Percentiles rank a stretch among this genome's conserved stretches.
These are phyloP conservation scores for Pseudopithomyces maydicus DNA, from an alignment of 2,329 filamentous ascomycete genomes.

Conservation along the genomic window DNA sequence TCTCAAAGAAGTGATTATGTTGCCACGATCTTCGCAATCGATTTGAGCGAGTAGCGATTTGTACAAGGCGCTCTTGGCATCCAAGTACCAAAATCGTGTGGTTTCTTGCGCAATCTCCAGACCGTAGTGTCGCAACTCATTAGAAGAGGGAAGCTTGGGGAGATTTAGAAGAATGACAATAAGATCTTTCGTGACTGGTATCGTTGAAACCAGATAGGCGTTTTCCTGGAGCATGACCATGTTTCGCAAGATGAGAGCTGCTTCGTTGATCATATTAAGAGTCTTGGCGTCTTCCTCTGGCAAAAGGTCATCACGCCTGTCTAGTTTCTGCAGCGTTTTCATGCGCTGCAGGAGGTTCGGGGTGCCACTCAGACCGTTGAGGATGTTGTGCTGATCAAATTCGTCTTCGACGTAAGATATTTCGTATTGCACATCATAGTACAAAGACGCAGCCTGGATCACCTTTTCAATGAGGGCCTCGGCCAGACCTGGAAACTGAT, in stretches of 20 bases:
- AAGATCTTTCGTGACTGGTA: slow-evolving; percentile 77
- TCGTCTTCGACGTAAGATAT: slow-evolving; percentile 69
- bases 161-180: slow-evolving; percentile 82
- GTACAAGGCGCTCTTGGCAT: slow-evolving; percentile 78
- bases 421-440: slow-evolving; percentile 82
- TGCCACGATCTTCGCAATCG: slow-evolving; percentile 72
- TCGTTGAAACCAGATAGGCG: slow-evolving; percentile 76
- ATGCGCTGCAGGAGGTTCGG: slow-evolving; percentile 75
- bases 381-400: slow-evolving; percentile 52
- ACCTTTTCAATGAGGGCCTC: slow-evolving; percentile 88
- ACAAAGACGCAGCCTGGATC: slow-evolving; percentile 76
- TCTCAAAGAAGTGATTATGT: slow-evolving; percentile 78
- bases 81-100: slow-evolving; percentile 77
- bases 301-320: slow-evolving; percentile 71
- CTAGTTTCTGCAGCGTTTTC: slow-evolving; percentile 59
- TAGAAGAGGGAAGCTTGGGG: slow-evolving; percentile 71
- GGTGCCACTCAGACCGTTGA: slow-evolving; percentile 71
- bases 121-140: slow-evolving; percentile 88
- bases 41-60: slow-evolving; percentile 66
- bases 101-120: slow-evolving; percentile 91
- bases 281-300: slow-evolving; percentile 72
- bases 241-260: slow-evolving; percentile 85
- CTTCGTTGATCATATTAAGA: slow-evolving; percentile 81
- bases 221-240: slow-evolving; percentile 96
- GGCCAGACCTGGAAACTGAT: slow-evolving; percentile 84